A percentile compares a stretch with the other conserved stretches of the same genome.
phyloP scores from a whole-genome alignment of 2,329 filamentous ascomycete species.

The Dothideomycetidae sp. region DNA sequence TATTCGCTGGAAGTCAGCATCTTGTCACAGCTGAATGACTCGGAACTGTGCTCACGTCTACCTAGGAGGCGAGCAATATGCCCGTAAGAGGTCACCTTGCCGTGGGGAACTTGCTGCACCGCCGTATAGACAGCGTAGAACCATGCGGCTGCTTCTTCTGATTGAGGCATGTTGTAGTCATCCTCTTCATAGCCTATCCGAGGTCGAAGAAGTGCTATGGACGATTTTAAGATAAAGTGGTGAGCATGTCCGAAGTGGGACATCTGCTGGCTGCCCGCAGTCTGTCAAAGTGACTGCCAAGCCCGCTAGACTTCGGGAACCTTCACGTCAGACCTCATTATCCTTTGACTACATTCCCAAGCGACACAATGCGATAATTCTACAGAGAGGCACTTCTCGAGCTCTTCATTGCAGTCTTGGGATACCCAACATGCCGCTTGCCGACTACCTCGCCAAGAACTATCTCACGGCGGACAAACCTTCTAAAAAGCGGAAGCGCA shows the following conservation, averaged over 20 bases:
- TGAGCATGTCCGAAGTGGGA: too few relatives aligned
- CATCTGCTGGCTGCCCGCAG: too few relatives aligned
- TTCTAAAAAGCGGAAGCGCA: constrained; percentile 39
- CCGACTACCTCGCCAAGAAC: constrained; percentile 78
- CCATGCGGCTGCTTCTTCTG: constrained; percentile 62
- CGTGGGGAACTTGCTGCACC: constrained; percentile 69
- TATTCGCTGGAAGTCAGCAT: constrained; percentile 15
- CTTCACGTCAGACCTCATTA: too few relatives aligned
- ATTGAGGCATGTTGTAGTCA: constrained; percentile 51
- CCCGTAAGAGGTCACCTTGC: constrained; percentile 77
- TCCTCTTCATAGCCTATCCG: too few relatives aligned
- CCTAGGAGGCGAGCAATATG: constrained; percentile 62
- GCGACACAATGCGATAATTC: too few relatives aligned
- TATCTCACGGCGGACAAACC: constrained; percentile 58
- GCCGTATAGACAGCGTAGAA: constrained; percentile 67
- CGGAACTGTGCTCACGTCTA: constrained; percentile 42
- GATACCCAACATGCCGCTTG: constrained; percentile 43
- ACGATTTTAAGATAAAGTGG: too few relatives aligned
- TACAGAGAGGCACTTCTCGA: too few relatives aligned
- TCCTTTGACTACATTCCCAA: too few relatives aligned
- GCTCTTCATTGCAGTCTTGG: constrained; percentile 8
- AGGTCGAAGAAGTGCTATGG: too few relatives aligned
- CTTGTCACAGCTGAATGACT: too few relatives aligned
- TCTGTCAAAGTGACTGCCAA: too few relatives aligned
- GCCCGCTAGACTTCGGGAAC: too few relatives aligned